Percentiles rank a stretch among this genome's conserved stretches.
These are phyloP conservation scores for Symbiodinium pilosum DNA, from an alignment of 73 alveolate species.

Conservation along the genomic window DNA sequence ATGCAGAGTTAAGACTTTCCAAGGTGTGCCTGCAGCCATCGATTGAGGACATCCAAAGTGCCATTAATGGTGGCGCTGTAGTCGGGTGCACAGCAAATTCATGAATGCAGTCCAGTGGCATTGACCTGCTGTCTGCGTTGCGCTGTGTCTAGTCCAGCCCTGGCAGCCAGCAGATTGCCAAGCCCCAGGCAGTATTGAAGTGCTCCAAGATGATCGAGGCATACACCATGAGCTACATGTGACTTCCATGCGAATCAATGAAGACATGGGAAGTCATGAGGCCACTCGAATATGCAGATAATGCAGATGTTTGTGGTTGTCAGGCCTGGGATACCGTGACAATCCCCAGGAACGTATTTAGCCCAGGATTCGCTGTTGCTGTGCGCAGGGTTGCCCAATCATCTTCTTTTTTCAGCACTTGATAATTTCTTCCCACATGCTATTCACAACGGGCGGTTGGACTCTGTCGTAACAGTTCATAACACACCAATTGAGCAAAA, in stretches of 20 bases:
- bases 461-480: too few species aligned
- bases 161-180: background rate
- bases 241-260: too few species aligned
- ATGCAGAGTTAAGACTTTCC: background rate
- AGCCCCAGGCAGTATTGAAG: conserved; percentile 98
- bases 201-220: conserved; percentile 98
- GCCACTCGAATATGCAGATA: too few species aligned
- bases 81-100: conserved; percentile 31
- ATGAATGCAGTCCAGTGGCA: background rate
- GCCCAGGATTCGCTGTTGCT: background rate
- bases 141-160: background rate
- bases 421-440: too few species aligned
- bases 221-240: background rate
- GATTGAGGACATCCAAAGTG: conserved; percentile 97
- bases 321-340: conserved; percentile 95
- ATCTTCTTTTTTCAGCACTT: too few species aligned
- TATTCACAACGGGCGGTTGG: too few species aligned
- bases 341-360: conserved; percentile 52
- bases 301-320: background rate
- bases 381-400: too few species aligned
- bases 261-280: background rate
- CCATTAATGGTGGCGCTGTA: conserved; percentile 99
- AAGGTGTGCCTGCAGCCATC: conserved; percentile 97
- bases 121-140: too few species aligned
- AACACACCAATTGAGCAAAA: too few species aligned